These are phyloP conservation scores for Peziza echinospora DNA, from an alignment of 495 filamentous ascomycete genomes.

Conservation along the genomic window DNA sequence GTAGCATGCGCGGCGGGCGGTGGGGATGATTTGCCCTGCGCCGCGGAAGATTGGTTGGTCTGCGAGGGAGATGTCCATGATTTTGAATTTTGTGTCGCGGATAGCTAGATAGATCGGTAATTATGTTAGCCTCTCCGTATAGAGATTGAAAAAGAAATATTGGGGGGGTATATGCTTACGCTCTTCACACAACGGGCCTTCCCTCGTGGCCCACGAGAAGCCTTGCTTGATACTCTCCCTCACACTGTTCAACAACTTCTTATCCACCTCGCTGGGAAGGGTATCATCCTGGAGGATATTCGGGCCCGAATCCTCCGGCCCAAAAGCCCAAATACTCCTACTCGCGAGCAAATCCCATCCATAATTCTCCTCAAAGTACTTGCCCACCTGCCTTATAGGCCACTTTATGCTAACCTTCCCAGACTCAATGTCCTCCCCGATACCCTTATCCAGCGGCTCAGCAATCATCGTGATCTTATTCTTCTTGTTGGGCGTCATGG, in stretches of 20 bases:
- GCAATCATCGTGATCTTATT: slow-evolving; percentile 99
- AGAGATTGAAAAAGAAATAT: slow-evolving; percentile 3
- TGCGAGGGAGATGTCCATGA: slow-evolving; percentile 77
- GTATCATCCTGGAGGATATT: slow-evolving; percentile 97
- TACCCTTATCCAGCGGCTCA: slow-evolving; percentile 81
- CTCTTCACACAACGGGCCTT: slow-evolving; percentile 96
- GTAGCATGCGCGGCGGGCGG: slow-evolving; percentile 75
- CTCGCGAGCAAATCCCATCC: slow-evolving; percentile 90
- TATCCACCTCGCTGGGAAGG: slow-evolving; percentile 71
- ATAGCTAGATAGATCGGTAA: slow-evolving; percentile 51
- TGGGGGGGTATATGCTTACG: slow-evolving; percentile 34
- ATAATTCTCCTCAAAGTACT: slow-evolving; percentile 94
- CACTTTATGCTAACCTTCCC: slow-evolving; percentile 81
- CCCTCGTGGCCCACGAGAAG: slow-evolving; percentile 84
- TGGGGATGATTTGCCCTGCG: slow-evolving; percentile 93
- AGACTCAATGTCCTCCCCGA: slow-evolving; percentile 85
- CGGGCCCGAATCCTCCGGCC: slow-evolving; percentile 81
- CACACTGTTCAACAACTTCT: slow-evolving; percentile 66
- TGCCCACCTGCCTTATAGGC: slow-evolving; percentile 76
- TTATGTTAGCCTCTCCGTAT: not conserved
- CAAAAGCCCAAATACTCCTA: slow-evolving; percentile 95
- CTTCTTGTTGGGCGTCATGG: slow-evolving; percentile 93
- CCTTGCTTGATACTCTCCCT: slow-evolving; percentile 84
- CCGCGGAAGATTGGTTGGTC: slow-evolving; percentile 81
- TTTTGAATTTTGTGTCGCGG: slow-evolving; percentile 83